Evolutionary conservation across 805 yeast species (phyloP), one percentile per base, ranked within the genome.

Genomic region (Saturnispora serradocipensis): DNA sequence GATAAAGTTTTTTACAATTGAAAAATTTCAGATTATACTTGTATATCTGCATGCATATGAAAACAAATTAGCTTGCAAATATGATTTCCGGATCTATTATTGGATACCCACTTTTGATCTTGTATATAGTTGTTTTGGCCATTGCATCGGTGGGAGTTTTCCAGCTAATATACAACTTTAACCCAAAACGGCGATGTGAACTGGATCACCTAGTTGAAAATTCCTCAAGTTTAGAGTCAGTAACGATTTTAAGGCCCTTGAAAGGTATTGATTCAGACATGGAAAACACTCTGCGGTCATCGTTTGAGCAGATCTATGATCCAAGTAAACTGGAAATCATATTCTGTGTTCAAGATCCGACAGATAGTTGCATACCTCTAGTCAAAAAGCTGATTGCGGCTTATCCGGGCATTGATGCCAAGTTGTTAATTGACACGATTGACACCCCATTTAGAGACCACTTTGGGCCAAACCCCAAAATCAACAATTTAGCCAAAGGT

Each of bases 401-500:
- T 54, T 80, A 82, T 62, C 82, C 86, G 0, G 62, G 72, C 2
- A 70, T 81, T 5, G 80, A 84, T 59, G 76, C 88, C 20, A 72
- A 72, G 54, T 68, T 88, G 5, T 61, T 87, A 54, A 65, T 84
- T 2, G 84, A 80, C 44, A 43, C 52, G 4, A 15, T 45, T 15
- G 67, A 70, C 49, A 55, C 57, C 18, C 67, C 59, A 4, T 53
- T 56, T 7, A 67, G 66, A 35, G 76, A 71, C 50, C 75, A 75
- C 56, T 84, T 71, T 59, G 96, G 96, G 2, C 93, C 95, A 5
- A 88, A 88, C 60, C 97, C 97, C 6, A 88, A 88, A 66, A 86
- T 88, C 51, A 87, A 88, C 67, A 88, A 88, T 66, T 69, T 88
- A 45, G 81, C 88, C n/a, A 86, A 86, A 64, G 96, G 95, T 5